phyloP scores from a whole-genome alignment of 192 early-diverging fungal genomes.

The Mycoemilia scoparia region DNA sequence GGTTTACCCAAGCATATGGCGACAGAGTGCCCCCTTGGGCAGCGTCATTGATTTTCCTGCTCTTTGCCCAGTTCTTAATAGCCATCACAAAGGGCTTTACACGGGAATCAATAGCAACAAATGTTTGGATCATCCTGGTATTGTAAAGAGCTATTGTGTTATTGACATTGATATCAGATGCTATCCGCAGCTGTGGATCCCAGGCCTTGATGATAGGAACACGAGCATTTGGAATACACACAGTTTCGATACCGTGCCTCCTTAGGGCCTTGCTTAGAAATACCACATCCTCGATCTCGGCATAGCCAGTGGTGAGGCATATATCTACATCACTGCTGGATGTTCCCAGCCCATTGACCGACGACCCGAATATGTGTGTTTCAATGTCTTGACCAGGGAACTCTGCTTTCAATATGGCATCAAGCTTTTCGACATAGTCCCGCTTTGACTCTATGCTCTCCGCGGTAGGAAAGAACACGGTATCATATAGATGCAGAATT shows the following conservation, averaged over 20 bases:
- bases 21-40: conserved; percentile 87
- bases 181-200: conserved; percentile 73
- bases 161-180: conserved; percentile 90
- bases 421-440: conserved; percentile 61
- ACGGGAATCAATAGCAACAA: conserved; percentile 70
- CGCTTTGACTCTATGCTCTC: conserved; percentile 46
- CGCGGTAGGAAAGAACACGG: conserved; percentile 38
- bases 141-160: conserved; percentile 80
- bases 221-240: conserved; percentile 65
- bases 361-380: conserved; percentile 83
- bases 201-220: conserved; percentile 87
- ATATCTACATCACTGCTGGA: conserved; percentile 77
- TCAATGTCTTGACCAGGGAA: conserved; percentile 63
- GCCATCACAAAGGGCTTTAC: conserved; percentile 80
- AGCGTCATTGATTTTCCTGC: conserved; percentile 72
- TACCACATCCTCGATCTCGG: conserved; percentile 54
- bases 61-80: conserved; percentile 86
- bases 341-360: conserved; percentile 75
- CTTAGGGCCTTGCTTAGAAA: conserved; percentile 51
- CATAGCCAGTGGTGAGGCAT: conserved; percentile 72
- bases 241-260: conserved; percentile 65
- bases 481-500: conserved; percentile 39
- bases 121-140: conserved; percentile 73
- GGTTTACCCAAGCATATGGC: conserved; percentile 88
- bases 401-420: conserved; percentile 54